phyloP scores from a whole-genome alignment of 108 stramenopile species.

The Hondaea fermentalgiana region DNA sequence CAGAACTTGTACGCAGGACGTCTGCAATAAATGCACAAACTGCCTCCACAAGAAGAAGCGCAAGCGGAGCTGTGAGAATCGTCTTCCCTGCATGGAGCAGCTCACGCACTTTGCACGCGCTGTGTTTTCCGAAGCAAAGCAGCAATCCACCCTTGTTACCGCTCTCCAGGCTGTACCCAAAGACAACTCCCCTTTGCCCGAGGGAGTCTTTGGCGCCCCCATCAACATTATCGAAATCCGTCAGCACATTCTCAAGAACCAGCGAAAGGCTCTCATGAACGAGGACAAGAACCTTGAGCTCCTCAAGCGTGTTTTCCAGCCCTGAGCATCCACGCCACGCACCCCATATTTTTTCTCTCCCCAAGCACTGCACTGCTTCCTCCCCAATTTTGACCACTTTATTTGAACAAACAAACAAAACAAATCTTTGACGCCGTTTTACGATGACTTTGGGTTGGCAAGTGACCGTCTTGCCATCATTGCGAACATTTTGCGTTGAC shows the following conservation, averaged over 20 bases:
- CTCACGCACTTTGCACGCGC: background rate
- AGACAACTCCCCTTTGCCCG: background rate
- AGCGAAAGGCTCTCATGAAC: background rate
- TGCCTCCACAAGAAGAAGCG: slow-evolving; percentile 17
- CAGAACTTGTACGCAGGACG: background rate
- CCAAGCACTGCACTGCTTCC: no score
- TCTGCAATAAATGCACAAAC: background rate
- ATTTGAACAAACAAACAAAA: no score
- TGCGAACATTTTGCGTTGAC: no score
- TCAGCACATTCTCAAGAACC: background rate
- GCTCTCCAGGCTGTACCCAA: background rate
- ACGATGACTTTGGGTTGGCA: no score
- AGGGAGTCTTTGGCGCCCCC: background rate
- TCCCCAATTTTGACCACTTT: no score
- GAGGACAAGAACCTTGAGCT: slow-evolving; percentile 9
- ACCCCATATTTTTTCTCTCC: no score
- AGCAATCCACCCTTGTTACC: background rate
- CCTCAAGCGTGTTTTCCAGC: background rate
- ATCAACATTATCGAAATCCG: background rate
- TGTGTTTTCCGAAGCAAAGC: background rate
- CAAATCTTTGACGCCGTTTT: no score
- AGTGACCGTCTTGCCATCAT: no score
- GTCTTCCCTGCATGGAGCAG: slow-evolving; percentile 13
- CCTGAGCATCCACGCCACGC: background rate
- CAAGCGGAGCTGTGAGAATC: slow-evolving; percentile 1